These are phyloP conservation scores for Besnoitia besnoiti DNA, from an alignment of 169 alveolate species.

Conservation along the genomic window DNA sequence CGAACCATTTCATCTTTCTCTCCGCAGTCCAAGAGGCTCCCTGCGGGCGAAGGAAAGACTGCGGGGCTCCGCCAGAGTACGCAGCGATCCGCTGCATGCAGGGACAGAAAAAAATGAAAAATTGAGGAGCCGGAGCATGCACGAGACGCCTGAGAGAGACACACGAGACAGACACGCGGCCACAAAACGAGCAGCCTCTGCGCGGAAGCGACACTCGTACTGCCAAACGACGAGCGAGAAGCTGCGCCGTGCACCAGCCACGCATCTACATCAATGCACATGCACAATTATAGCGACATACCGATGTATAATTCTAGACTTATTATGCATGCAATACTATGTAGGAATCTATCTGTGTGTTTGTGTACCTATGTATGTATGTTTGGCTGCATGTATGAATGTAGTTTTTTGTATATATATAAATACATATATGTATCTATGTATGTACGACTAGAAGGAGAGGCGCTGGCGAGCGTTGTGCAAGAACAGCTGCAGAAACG, in stretches of 20 bases:
- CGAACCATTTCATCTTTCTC: not conserved
- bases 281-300: no score
- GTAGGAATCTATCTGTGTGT: not conserved
- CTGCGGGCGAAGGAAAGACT: not conserved
- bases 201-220: no score
- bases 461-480: no score
- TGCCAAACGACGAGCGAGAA: no score
- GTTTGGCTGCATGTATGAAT: not conserved
- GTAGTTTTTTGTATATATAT: not conserved
- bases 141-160: no score
- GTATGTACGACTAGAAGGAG: not conserved
- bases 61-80: not conserved
- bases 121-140: no score
- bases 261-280: no score
- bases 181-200: no score
- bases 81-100: not conserved
- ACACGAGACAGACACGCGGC: no score
- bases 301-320: no score
- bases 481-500: not conserved
- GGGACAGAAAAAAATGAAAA: not conserved
- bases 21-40: not conserved
- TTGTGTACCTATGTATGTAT: not conserved
- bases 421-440: not conserved
- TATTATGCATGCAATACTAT: no score
- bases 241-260: no score